A percentile compares a stretch with the other conserved stretches of the same genome.
Conservation (phyloP, 768 basidiomycete species). For the Heimioporus sp. region DNA sequence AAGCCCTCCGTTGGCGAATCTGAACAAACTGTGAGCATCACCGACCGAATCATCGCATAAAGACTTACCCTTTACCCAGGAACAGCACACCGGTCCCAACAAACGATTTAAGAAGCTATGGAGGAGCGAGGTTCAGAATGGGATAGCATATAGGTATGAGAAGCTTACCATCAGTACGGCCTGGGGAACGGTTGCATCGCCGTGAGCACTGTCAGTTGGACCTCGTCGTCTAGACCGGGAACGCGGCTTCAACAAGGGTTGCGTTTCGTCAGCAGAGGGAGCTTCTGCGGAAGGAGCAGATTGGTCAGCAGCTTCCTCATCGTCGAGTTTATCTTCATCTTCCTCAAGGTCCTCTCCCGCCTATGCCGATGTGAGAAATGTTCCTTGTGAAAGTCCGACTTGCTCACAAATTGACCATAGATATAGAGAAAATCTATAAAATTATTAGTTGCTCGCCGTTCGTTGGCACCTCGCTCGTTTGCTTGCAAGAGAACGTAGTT, state of each 20-base stretch:
- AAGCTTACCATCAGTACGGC: constrained; percentile 85
- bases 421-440: constrained; percentile 94
- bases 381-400: neutral
- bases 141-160: neutral
- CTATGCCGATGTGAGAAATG: constrained; percentile 36
- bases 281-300: constrained; percentile 7
- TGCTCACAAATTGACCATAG: constrained; percentile 93
- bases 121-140: neutral
- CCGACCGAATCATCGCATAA: neutral
- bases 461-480: constrained; percentile 60
- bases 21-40: constrained; percentile 28
- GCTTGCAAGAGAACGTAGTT: constrained; percentile 80
- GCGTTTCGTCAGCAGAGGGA: constrained; percentile 40
- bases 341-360: constrained; percentile 92
- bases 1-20: constrained; percentile 94
- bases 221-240: constrained; percentile 56
- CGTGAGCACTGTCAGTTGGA: constrained; percentile 59
- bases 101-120: constrained; percentile 85
- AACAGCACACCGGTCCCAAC: constrained; percentile 96
- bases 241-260: constrained; percentile 52
- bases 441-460: constrained; percentile 67
- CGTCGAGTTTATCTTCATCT: constrained; percentile 65
- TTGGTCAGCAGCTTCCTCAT: constrained; percentile 47
- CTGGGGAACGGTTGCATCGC: constrained; percentile 88
- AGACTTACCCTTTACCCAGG: constrained; percentile 81